Evolutionary conservation across 805 yeast genomes (phyloP).

Genomic region (Candida oleophila): DNA sequence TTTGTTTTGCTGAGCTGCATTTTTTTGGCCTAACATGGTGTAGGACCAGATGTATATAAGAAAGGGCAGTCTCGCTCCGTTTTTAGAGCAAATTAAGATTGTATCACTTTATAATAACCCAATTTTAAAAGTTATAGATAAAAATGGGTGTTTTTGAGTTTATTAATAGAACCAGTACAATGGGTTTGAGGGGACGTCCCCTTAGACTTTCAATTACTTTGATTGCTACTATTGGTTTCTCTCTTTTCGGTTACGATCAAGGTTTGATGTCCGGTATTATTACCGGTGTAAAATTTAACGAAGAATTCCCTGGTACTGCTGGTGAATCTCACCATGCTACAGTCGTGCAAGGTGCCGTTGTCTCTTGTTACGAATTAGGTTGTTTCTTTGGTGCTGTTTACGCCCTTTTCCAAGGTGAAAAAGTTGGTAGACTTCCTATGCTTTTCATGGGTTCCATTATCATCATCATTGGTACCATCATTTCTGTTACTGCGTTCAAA

Average conservation of each 20-base stretch:
- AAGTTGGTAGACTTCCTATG: slow-evolving; percentile 42
- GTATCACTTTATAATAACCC: neutral
- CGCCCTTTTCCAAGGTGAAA: slow-evolving; percentile 40
- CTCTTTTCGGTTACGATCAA: slow-evolving; percentile 37
- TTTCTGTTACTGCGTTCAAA: slow-evolving; percentile 36
- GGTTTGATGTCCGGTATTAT: slow-evolving; percentile 47
- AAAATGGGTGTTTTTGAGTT: neutral
- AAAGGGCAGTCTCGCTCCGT: neutral
- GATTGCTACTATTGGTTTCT: slow-evolving; percentile 30
- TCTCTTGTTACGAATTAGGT: slow-evolving; percentile 69
- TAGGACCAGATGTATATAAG: neutral
- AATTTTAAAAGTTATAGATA: too few relatives aligned
- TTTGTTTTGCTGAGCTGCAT: neutral
- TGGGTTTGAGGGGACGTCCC: slow-evolving; percentile 55
- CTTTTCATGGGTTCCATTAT: slow-evolving; percentile 36
- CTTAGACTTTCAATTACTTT: slow-evolving; percentile 30
- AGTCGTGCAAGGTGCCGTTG: slow-evolving; percentile 65
- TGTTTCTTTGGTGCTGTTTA: slow-evolving; percentile 46
- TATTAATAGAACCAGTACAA: slow-evolving; percentile 45
- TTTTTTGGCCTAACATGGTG: neutral
- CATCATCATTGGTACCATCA: slow-evolving; percentile 40
- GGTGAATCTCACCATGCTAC: slow-evolving; percentile 31
- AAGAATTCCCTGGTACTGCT: slow-evolving; percentile 39
- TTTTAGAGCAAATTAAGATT: too few relatives aligned
- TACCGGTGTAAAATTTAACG: slow-evolving; percentile 36